Evolutionary conservation across 73 alveolate genomes (phyloP), one percentile per base, ranked within the genome.

Genomic region (Paramecium pentaurelia): DNA sequence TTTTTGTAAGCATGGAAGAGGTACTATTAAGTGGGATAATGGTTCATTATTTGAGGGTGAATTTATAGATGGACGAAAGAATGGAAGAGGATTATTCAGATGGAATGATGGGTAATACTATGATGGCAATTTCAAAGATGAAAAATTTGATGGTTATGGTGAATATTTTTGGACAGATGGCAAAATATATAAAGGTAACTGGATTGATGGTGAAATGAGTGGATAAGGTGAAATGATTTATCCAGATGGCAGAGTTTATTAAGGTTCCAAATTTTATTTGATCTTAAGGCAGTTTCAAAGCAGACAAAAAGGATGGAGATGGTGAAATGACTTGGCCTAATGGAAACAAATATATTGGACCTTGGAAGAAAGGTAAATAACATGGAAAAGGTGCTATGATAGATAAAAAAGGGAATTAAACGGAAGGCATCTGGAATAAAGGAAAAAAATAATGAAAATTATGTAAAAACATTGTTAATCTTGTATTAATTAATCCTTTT

Each of bases 1-100:
- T 16, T 54, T 0, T 54, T n/a, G 22, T 54, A 16, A 92, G 96
- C 95, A 94, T 64, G 97, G 97, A 9, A 86, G 92, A 64, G 97
- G 97, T 16, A 54, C 86, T 12, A 45, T 86, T n/a, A 93, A 18
- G 36, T 96, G 97, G 97, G 90, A 77, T 45, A 95, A 96, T 92
- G 97, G 97, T 51, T 64, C 97, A 37, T 32, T 77, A 54, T 96
- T 92, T 92, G 93, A 80, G 40, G 98, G 98, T 44, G 94, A 95
- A 77, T 91, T 93, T 86, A 83, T 85, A 60, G 93, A 93, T 60
- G 96, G 95, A 71, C 68, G 86, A 16, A 94, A 86, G 34, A 30
- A 93, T 40, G 97, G 97, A 36, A 54, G 25, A 38, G 97, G 96
- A n/a, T 49, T 90, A 12, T 75, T 38, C 16, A 75, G 88, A 38